A percentile compares a stretch with the other conserved stretches of the same genome.
phyloP scores from a whole-genome alignment of 805 yeast species.

The Yarrowia divulgata region DNA sequence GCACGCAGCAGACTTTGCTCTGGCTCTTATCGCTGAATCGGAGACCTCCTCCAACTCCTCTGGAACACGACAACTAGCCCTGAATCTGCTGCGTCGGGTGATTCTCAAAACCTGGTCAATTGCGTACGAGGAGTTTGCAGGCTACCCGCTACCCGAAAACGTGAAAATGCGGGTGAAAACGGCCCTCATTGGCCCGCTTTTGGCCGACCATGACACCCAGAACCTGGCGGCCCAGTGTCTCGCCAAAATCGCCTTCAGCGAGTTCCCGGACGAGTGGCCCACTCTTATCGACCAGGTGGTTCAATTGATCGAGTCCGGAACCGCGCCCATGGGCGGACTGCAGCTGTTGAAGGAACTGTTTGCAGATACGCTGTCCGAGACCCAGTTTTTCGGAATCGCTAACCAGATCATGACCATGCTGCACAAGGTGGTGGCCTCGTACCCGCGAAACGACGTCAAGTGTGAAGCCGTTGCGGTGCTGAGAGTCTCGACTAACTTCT shows the following conservation, averaged over 20 bases:
- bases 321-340: conserved; percentile 56
- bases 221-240: conserved; percentile 70
- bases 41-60: conserved; percentile 8
- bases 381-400: conserved; percentile 81
- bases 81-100: conserved; percentile 18
- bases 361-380: conserved; percentile 85
- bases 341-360: conserved; percentile 66
- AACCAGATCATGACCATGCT: conserved; percentile 42
- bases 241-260: conserved; percentile 84
- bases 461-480: conserved; percentile 49
- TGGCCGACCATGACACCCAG: conserved; percentile 50
- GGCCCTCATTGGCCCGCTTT: conserved; percentile 56
- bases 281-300: conserved; percentile 57
- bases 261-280: conserved; percentile 98
- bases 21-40: conserved; percentile 9
- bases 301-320: conserved; percentile 45
- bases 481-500: conserved; percentile 48
- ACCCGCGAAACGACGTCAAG: conserved; percentile 36
- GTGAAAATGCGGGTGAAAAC: conserved; percentile 61
- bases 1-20: conserved; percentile 8
- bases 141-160: conserved; percentile 65
- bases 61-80: conserved; percentile 26
- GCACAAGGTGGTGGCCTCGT: conserved; percentile 15
- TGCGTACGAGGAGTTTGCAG: conserved; percentile 76
- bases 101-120: conserved; percentile 68